These are phyloP conservation scores for Xylaria polymorpha DNA, from an alignment of 2,329 filamentous ascomycete genomes.

Conservation along the genomic window DNA sequence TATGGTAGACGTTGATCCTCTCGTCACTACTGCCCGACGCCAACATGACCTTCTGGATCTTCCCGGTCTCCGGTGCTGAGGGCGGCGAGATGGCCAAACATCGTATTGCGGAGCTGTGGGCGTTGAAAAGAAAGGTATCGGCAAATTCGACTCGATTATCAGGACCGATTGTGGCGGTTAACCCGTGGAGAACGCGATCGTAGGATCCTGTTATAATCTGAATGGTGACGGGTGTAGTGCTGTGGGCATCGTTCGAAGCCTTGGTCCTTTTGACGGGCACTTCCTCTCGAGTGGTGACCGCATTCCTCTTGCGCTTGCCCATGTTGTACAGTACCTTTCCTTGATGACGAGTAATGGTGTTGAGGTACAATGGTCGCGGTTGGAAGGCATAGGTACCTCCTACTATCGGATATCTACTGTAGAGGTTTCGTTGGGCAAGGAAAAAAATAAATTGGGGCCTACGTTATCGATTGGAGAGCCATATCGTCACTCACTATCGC, in stretches of 20 bases:
- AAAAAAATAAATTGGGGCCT: constrained; percentile 39
- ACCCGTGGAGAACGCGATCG: constrained; percentile 89
- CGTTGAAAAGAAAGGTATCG: constrained; percentile 95
- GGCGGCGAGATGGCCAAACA: constrained; percentile 87
- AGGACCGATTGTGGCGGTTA: constrained; percentile 77
- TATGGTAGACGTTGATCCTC: constrained; percentile 91
- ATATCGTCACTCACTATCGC: too few species aligned
- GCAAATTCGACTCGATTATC: constrained; percentile 72
- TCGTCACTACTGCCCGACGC: constrained; percentile 94
- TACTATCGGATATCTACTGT: background rate
- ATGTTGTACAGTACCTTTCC: constrained; percentile 46
- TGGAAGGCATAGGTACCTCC: too few species aligned
- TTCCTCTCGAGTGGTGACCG: constrained; percentile 38
- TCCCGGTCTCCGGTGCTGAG: constrained; percentile 69
- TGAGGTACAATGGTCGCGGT: constrained; percentile 14
- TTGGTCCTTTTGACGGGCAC: constrained; percentile 45
- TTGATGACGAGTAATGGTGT: constrained; percentile 20
- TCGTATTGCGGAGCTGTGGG: constrained; percentile 89
- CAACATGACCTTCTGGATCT: constrained; percentile 84
- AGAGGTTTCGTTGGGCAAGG: background rate
- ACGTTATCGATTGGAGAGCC: constrained; percentile 36
- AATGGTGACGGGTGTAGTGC: constrained; percentile 65
- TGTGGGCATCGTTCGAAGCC: constrained; percentile 43
- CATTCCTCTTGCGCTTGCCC: constrained; percentile 63
- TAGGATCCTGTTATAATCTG: constrained; percentile 95